phyloP scores from a whole-genome alignment of 805 yeast genomes.

The Metschnikowia hibisci region DNA sequence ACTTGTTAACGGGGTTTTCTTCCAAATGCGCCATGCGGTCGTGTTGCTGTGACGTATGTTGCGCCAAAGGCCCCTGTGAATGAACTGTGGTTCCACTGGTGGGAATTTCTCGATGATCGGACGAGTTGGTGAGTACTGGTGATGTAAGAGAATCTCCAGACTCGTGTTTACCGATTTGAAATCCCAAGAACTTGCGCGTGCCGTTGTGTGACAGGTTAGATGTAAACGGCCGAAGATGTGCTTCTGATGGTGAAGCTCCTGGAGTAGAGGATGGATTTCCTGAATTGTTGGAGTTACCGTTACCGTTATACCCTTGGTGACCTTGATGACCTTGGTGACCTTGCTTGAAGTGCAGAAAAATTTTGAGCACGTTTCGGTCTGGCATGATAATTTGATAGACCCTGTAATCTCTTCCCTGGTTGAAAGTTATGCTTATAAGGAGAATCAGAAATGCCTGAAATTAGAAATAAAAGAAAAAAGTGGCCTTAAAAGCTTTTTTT shows the following conservation, averaged over 20 bases:
- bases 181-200: slow-evolving; percentile 31
- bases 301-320: slow-evolving; percentile 10
- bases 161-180: slow-evolving; percentile 40
- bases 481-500: too few species aligned
- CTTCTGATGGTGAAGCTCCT: slow-evolving; percentile 14
- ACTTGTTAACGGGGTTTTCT: slow-evolving; percentile 28
- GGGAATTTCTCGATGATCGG: slow-evolving; percentile 21
- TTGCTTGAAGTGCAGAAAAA: slow-evolving; percentile 37
- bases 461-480: too few species aligned
- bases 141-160: slow-evolving; percentile 33
- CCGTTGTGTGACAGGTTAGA: slow-evolving; percentile 25
- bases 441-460: too few species aligned
- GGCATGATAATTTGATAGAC: slow-evolving; percentile 27
- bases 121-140: slow-evolving; percentile 34
- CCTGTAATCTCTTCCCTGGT: not conserved
- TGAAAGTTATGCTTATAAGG: too few species aligned
- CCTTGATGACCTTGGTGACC: slow-evolving; percentile 18
- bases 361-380: slow-evolving; percentile 41
- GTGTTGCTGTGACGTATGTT: slow-evolving; percentile 9
- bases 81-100: slow-evolving; percentile 7
- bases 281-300: not conserved
- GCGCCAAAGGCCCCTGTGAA: slow-evolving; percentile 10
- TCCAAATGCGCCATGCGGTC: slow-evolving; percentile 11
- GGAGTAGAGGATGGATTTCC: slow-evolving; percentile 11
- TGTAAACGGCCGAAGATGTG: slow-evolving; percentile 18